Evolutionary conservation across 306 rosid genomes (phyloP), one percentile per base, ranked within the genome.

Genomic region (Geum urbanum): DNA sequence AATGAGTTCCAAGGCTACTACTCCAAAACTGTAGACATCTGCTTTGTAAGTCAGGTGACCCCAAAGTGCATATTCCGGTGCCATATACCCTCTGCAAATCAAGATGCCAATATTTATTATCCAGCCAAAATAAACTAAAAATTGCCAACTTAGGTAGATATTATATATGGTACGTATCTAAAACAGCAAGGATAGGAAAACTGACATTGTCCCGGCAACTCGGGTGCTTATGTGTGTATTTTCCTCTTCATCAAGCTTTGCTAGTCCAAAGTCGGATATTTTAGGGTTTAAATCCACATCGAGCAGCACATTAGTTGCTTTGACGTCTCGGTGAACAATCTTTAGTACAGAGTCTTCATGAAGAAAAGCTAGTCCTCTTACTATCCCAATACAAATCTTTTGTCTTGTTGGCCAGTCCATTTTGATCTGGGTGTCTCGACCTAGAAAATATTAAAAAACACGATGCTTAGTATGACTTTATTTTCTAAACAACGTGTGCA

Each of bases 121-220:
- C n/a, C n/a, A n/a, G n/a, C n/a, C n/a, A n/a, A n/a, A n/a, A n/a
- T n/a, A n/a, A n/a, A n/a, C n/a, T n/a, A n/a, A n/a, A n/a, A n/a
- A n/a, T n/a, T n/a, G n/a, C n/a, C n/a, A n/a, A n/a, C n/a, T n/a
- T n/a, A n/a, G n/a, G n/a, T n/a, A n/a, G n/a, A n/a, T n/a, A n/a
- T n/a, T n/a, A n/a, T n/a, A n/a, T n/a, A n/a, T 15, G 14, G 5
- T 3, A 53, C 22, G 9, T 51, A 53, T 27, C 9, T 1, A 35
- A 14, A 6, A 59, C 11, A 14, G 45, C 7, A 74, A 48, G 47
- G 67, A 39, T 10, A 71, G 54, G 62, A 9, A 14, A 73, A 80
- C 85, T 20, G 20, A 90, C 97, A 90, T 86, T n/a, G 96, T 90
- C 71, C 96, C 95, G 0, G 96, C 95, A n/a, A 90, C 76, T 61